Conservation (phyloP, 2,329 filamentous ascomycete genomes). For the Microcera coccophila region DNA sequence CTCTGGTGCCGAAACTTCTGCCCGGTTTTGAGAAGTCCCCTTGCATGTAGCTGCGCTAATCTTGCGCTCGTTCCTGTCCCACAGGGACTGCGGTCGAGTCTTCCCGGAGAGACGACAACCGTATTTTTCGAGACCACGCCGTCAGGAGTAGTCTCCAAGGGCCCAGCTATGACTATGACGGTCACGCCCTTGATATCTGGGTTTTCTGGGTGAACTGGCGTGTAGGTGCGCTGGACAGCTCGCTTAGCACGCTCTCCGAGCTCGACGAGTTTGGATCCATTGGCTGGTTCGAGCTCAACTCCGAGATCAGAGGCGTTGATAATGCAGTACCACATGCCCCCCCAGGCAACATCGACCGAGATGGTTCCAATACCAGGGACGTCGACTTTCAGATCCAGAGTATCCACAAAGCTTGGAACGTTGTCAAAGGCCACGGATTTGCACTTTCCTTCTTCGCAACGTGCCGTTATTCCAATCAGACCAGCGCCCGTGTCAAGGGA, state of each 20-base stretch:
- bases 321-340: conserved; percentile 44
- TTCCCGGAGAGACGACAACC: conserved; percentile 42
- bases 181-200: conserved; percentile 38
- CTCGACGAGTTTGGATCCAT: conserved; percentile 36
- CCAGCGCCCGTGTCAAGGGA: conserved; percentile 44
- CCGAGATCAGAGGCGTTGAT: conserved; percentile 38
- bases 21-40: conserved; percentile 34
- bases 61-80: conserved; percentile 44
- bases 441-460: conserved; percentile 42
- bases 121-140: conserved; percentile 32
- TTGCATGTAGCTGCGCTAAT: conserved; percentile 41
- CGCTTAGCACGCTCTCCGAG: conserved; percentile 41
- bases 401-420: conserved; percentile 40
- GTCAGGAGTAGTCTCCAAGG: conserved; percentile 20
- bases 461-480: conserved; percentile 37
- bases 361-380: conserved; percentile 40
- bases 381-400: conserved; percentile 36
- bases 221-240: conserved; percentile 33
- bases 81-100: conserved; percentile 45
- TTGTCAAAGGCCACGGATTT: conserved; percentile 43
- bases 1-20: conserved; percentile 38
- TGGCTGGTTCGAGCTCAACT: conserved; percentile 30
- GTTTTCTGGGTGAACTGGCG: conserved; percentile 42
- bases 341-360: conserved; percentile 42
- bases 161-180: conserved; percentile 36